Percentiles rank a stretch among this genome's conserved stretches.
phyloP scores from a whole-genome alignment of 176 grass and related monocot genomes.

The Carex cristatella region DNA sequence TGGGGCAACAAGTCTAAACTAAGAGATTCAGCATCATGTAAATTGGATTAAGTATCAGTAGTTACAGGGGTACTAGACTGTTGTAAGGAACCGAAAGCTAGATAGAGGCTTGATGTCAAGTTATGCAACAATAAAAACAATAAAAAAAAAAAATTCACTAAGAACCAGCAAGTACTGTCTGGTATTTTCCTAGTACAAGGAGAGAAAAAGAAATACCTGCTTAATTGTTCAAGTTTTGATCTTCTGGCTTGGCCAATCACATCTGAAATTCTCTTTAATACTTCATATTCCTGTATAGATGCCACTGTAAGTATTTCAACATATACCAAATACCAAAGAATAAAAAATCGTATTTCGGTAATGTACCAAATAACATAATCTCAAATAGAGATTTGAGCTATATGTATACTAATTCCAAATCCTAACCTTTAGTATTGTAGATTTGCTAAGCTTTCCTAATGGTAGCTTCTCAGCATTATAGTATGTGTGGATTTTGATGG shows the following conservation, averaged over 20 bases:
- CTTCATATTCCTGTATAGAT: constrained; percentile 72
- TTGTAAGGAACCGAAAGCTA: not conserved
- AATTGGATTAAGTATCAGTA: too few species aligned
- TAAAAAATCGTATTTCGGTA: not conserved
- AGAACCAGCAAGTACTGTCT: not conserved
- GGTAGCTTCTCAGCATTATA: constrained; percentile 96
- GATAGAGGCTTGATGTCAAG: not conserved
- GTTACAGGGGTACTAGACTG: not conserved
- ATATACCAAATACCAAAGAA: constrained; percentile 12
- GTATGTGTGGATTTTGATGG: constrained; percentile 32
- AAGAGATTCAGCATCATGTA: too few species aligned
- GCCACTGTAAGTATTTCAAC: constrained; percentile 21
- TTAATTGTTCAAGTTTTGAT: constrained; percentile 79
- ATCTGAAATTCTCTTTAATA: constrained; percentile 79
- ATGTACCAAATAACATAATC: not conserved
- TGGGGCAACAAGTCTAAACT: too few species aligned
- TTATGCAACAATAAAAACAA: not conserved
- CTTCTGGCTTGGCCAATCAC: constrained; percentile 52
- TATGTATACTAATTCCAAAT: constrained; percentile 14
- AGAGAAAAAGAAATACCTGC: constrained; percentile 48
- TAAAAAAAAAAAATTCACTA: not conserved
- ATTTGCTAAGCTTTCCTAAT: constrained; percentile 92
- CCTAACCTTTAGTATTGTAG: constrained; percentile 84
- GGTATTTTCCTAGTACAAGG: not conserved
- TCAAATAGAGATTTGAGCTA: not conserved